Evolutionary conservation across 2,329 filamentous ascomycete genomes (phyloP), one percentile per base, ranked within the genome.

Genomic region (Lachnellula cervina): DNA sequence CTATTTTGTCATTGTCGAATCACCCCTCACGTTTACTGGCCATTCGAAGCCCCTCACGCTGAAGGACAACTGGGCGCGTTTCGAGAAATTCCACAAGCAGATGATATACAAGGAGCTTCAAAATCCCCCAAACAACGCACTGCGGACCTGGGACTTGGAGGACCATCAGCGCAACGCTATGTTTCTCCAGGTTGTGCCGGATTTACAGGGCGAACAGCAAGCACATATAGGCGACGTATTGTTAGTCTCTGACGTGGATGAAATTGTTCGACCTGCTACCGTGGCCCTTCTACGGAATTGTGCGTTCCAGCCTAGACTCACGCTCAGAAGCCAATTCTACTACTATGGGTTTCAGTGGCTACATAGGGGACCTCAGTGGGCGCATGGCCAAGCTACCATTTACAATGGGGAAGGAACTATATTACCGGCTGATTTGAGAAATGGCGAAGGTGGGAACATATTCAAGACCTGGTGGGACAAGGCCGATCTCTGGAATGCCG

Each of bases 1-100:
- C 70, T 85, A 84, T 69, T 87, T 85, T 62, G 74, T 87, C 63
- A 76, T 87, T 35, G 76, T 86, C 50, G 84, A 87, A 70, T 77
- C 79, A 0, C 67, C 72, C 17, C 76, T 72, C 49, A 85, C 82
- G 1, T 86, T 86, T 61, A 83, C 82, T 16, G 78, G 78, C 37
- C 71, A 70, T 1, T 69, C 74, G 8, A 87, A 87, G 70, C 76
- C 79, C 1, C 72, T 86, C 13, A 67, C 74, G 37, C 73, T 85
- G 55, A 71, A 73, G 56, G 73, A 80, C 13, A 80, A 80, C 68
- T 78, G 80, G 74, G 68, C 72, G 23, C 70, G 70, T 6, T 83
- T 86, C 63, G 63, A 69, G 13, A 67, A 73, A 13, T 87, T 80
- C 64, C 75, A 79, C 59, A 69, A 77, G 61, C 82, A 87, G 72